Evolutionary conservation across 176 grass and related monocot species (phyloP).

Genomic region (Otatea glauca): DNA sequence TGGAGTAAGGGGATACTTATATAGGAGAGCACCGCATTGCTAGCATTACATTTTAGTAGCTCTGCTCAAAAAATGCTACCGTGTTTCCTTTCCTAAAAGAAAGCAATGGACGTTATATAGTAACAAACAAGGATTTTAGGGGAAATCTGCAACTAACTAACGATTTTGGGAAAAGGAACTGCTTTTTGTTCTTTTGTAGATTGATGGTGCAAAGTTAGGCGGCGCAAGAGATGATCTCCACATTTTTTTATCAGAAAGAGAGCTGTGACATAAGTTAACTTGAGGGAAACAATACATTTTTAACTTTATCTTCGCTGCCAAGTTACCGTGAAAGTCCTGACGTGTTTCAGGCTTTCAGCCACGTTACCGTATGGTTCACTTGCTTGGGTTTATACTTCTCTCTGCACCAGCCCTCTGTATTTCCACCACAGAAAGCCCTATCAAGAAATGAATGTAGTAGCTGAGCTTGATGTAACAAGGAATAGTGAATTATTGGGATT

Average conservation of each 20-base stretch:
- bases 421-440: slow-evolving; percentile 47
- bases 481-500: slow-evolving; percentile 4
- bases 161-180: not conserved
- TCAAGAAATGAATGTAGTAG: slow-evolving; percentile 36
- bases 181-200: not conserved
- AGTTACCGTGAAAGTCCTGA: slow-evolving; percentile 17
- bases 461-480: slow-evolving; percentile 39
- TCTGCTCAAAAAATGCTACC: not conserved
- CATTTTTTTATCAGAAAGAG: not conserved
- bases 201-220: slow-evolving; percentile 11
- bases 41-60: not conserved
- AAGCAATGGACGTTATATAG: not conserved
- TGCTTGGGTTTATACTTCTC: not conserved
- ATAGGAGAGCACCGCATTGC: slow-evolving; percentile 6
- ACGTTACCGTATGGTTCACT: slow-evolving; percentile 29
- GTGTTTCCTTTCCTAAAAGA: not conserved
- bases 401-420: slow-evolving; percentile 17
- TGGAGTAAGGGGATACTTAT: slow-evolving; percentile 20
- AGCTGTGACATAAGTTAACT: not conserved
- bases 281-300: slow-evolving; percentile 14
- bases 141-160: not conserved
- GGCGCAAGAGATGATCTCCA: not conserved
- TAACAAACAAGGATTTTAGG: not conserved
- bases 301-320: slow-evolving; percentile 26
- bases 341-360: slow-evolving; percentile 32